Base-by-base conservation (phyloP, 345 rosid species). In the Hibiscus syriacus region DNA sequence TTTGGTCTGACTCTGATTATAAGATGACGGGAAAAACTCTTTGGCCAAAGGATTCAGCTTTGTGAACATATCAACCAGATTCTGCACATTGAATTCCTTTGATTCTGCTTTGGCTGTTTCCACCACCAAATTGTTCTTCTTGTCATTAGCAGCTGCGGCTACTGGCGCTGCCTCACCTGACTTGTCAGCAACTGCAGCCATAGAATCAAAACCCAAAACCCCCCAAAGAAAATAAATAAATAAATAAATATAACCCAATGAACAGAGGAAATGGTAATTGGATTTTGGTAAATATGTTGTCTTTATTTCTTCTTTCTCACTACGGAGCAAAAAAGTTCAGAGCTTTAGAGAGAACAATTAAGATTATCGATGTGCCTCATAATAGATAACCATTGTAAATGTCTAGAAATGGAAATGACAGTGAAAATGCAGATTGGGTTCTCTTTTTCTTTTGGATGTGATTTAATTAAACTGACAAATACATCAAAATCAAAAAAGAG, bases 21-120 rank as follows among this genome's bases (percentile, higher is more conserved):
- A 74, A 67, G 83, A 78, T 48, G 92, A 87, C 64, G 97, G 97
- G 64, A 90, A 65, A 71, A 90, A 90, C 71, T 90, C 97, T 68
- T 90, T 86, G 0, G 97, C 97, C 74, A 70, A 72, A 77, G 97
- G 97, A 76, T 90, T 90, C 82, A 90, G 75, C 78, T 86, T 90
- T 68, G 91, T 87, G 81, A 90, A 83, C 78, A 87, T 86, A 2
- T 86, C 92, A 67, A 90, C 93, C 70, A 90, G 86, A 65, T 83
- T 84, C 66, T 86, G 74, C 74, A 90, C 82, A 64, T 65, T 85
- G 79, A 86, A 76, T 80, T 87, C 85, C 2, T 83, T 78, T 27
- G 87, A 71, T 72, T 80, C 83, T 30, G 72, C 29, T 67, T 81
- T 81, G 13, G 83, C 30, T 20, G 46, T 20, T 20, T 54, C 43